phyloP scores from a whole-genome alignment of 345 rosid species.

The Mangifera indica region DNA sequence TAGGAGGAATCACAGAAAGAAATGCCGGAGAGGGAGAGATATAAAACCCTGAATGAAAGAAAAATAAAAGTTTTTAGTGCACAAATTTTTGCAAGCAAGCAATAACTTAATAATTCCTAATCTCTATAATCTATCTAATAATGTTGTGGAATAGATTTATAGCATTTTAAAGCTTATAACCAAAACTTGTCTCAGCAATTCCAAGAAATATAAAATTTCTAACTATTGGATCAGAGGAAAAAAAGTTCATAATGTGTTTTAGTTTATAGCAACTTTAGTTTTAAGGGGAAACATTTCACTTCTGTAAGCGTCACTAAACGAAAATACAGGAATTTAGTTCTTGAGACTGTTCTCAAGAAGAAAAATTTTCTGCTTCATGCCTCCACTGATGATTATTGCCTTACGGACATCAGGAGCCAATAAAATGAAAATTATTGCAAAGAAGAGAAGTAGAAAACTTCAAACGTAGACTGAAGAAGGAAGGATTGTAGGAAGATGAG shows the following conservation, averaged over 20 bases:
- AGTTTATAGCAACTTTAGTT: neutral
- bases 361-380: neutral
- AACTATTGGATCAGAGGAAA: neutral
- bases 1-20: constrained; percentile 31
- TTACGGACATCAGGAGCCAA: neutral
- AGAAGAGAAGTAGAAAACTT: neutral
- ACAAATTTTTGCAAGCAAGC: constrained; percentile 6
- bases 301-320: neutral
- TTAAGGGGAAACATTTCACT: neutral
- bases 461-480: neutral
- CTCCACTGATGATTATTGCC: neutral
- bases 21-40: constrained; percentile 32
- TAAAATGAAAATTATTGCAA: neutral
- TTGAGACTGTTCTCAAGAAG: neutral
- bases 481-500: neutral
- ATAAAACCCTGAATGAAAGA: constrained; percentile 22
- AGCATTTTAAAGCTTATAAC: neutral
- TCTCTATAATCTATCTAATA: neutral
- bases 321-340: neutral
- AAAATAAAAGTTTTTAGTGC: constrained; percentile 1
- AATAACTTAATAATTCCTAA: neutral
- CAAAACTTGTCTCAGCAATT: neutral
- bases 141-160: neutral
- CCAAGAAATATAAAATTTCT: neutral
- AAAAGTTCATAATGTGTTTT: neutral